Base-by-base conservation (phyloP, 139 green algal genomes). In the Medakamo hakoo region DNA sequence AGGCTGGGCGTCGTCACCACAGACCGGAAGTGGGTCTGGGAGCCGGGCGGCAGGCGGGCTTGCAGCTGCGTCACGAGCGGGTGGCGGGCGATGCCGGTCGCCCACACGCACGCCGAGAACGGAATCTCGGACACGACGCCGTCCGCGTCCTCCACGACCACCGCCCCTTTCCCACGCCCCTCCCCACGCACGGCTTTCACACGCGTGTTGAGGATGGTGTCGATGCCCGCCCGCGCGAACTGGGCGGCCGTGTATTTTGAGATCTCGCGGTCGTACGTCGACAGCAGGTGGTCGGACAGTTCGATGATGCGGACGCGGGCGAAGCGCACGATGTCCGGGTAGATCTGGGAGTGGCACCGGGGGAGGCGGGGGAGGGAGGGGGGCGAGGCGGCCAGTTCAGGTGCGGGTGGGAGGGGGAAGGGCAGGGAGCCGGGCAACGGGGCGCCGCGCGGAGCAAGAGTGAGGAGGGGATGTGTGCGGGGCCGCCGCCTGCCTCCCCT, bases 61-160 rank as follows among this genome's bases (percentile, higher is more conserved):
- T 90, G 83, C 57, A 96, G 71, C 74, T 81, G 32, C 75, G 89
- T 86, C 57, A 91, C 65, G 26, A 96, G 71, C 23, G 88, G 88
- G 79, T 95, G 87, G 78, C 93, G 90, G 57, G 84, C 85, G 28
- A 96, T 84, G 49, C 89, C 78, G 0, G 88, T 93, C 30, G 85
- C 79, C 89, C 89, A 96, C 60, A 96, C 86, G 70, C 86, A 94
- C 0, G 84, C 76, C 22, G 88, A 88, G 74, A 92, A 95, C 30
- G 80, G 73, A 26, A 95, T 78, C 28, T 87, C 79, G 20, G 29
- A 40, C 30, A 30, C 28, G 1, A 40, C 27, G 20, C 24, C 63
- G 26, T 60, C 27, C 30, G 60, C 49, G 29, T 66, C 23, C 60
- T 71, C 23, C 9, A 52, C 40, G 40, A 9, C 9, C 9, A 52